Conservation (phyloP, 768 basidiomycete genomes). For the Scleroderma citrinum region DNA sequence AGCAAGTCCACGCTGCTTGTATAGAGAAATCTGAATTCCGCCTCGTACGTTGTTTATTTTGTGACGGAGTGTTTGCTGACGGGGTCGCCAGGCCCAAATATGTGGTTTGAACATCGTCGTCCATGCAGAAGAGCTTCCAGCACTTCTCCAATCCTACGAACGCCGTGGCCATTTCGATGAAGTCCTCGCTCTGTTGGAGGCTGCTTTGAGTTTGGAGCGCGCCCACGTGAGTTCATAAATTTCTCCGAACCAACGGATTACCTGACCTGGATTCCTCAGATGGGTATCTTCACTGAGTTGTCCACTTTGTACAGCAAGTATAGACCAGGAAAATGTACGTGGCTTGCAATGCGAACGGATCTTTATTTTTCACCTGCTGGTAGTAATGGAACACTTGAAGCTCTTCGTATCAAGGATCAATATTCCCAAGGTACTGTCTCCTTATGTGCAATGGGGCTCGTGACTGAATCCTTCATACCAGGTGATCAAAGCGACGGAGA, state of each 20-base stretch:
- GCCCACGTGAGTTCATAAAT: conserved; percentile 60
- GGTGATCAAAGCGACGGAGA: conserved; percentile 95
- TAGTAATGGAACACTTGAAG: conserved; percentile 98
- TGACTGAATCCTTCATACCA: conserved; percentile 14
- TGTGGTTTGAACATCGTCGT: conserved; percentile 98
- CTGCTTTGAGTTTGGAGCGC: conserved; percentile 92
- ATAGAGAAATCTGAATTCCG: conserved; percentile 97
- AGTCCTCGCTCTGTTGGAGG: conserved; percentile 85
- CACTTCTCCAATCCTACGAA: conserved; percentile 80
- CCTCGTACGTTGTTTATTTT: conserved; percentile 43
- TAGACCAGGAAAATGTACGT: conserved; percentile 83
- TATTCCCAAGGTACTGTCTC: conserved; percentile 73
- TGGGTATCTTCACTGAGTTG: conserved; percentile 98
- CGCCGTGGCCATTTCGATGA: conserved; percentile 92
- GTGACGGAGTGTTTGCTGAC: conserved; percentile 2
- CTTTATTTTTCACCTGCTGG: conserved; percentile 2
- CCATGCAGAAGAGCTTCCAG: conserved; percentile 81
- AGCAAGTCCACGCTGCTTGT: conserved; percentile 97
- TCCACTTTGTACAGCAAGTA: conserved; percentile 93
- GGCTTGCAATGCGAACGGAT: background rate
- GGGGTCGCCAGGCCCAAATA: conserved; percentile 72
- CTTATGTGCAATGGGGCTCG: background rate
- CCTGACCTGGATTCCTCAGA: conserved; percentile 34
- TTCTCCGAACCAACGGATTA: background rate
- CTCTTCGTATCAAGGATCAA: conserved; percentile 95